These are phyloP conservation scores for Musa acuminata DNA, from an alignment of 176 grass and related monocot species.

Conservation along the genomic window DNA sequence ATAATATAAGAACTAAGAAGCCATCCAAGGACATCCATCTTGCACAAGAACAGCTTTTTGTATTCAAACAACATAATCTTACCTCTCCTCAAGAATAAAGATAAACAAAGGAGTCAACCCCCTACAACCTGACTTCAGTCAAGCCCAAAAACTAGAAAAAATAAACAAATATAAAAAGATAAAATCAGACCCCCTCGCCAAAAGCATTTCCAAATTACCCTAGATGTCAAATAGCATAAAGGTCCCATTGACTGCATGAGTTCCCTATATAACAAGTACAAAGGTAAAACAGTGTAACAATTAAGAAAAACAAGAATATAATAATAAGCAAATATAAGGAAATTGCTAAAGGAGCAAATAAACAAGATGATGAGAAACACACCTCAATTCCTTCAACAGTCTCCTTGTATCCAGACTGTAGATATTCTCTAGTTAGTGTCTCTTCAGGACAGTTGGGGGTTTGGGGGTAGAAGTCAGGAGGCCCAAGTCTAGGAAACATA, in stretches of 20 bases:
- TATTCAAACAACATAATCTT: too few species aligned
- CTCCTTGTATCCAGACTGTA: conserved; percentile 89
- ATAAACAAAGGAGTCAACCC: neutral
- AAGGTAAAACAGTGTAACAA: neutral
- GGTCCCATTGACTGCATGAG: too few species aligned
- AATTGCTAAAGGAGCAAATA: neutral
- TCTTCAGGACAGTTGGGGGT: conserved; percentile 90
- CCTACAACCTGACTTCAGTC: neutral
- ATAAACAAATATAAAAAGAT: neutral
- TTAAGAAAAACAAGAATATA: neutral
- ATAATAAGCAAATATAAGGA: neutral
- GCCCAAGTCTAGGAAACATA: conserved; percentile 65
- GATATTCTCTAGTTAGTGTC: conserved; percentile 94
- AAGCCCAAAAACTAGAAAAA: neutral
- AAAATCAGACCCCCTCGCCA: neutral
- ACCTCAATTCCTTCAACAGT: conserved; percentile 99
- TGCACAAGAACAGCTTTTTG: too few species aligned
- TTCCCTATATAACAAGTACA: neutral
- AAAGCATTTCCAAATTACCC: neutral
- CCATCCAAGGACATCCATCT: too few species aligned
- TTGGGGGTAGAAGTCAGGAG: conserved; percentile 95
- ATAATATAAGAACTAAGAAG: too few species aligned
- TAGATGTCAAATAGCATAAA: neutral
- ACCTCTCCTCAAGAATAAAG: too few species aligned
- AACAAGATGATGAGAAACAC: conserved; percentile 14